Percentiles rank a stretch among this genome's conserved stretches.
Evolutionary conservation across 352 stramenopile genomes (phyloP).

Genomic region (Phytopythium vexans): DNA sequence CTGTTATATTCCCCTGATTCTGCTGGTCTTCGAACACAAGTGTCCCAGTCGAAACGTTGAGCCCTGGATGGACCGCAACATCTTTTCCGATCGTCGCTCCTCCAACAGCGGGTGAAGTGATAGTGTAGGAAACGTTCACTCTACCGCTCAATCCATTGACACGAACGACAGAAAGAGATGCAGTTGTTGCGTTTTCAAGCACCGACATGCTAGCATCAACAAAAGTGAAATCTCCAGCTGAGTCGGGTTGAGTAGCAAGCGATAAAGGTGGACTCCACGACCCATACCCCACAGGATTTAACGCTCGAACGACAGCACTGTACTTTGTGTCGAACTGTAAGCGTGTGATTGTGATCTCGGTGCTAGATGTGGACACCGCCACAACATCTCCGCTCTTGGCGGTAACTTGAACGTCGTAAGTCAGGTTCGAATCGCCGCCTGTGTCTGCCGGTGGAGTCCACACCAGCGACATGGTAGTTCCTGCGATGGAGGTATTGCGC

Average conservation of each 20-base stretch:
- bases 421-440: constrained; percentile 29
- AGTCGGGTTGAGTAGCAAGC: constrained; percentile 37
- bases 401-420: constrained; percentile 26
- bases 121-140: constrained; percentile 28
- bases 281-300: constrained; percentile 27
- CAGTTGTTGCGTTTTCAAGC: constrained; percentile 32
- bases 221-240: constrained; percentile 55
- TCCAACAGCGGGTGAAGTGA: neutral
- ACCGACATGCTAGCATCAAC: constrained; percentile 15
- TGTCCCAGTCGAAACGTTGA: constrained; percentile 9
- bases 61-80: constrained; percentile 21
- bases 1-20: constrained; percentile 14
- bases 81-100: constrained; percentile 32
- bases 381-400: constrained; percentile 2
- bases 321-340: constrained; percentile 41
- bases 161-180: constrained; percentile 33
- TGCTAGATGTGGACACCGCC: constrained; percentile 8
- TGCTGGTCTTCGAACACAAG: constrained; percentile 36
- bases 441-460: constrained; percentile 40
- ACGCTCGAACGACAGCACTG: constrained; percentile 25
- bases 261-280: constrained; percentile 25
- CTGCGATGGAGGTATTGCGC: constrained; percentile 16
- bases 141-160: constrained; percentile 40
- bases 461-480: constrained; percentile 30
- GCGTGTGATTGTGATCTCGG: constrained; percentile 7